These are phyloP conservation scores for Limnomonas spitsbergensis DNA, from an alignment of 139 green algal genomes.

Conservation along the genomic window DNA sequence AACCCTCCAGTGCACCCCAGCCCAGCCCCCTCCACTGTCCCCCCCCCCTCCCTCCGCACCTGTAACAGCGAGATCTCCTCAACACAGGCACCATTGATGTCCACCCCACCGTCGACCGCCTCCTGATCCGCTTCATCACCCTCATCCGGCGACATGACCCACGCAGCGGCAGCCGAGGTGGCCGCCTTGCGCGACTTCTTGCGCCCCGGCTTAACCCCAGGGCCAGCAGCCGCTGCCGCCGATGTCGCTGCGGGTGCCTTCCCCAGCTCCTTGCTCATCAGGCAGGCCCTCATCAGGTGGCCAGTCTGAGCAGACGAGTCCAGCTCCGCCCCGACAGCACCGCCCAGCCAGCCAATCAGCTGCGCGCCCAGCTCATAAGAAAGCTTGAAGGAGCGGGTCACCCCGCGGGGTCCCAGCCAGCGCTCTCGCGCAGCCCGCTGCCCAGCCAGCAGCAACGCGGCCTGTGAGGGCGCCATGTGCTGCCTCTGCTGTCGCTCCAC, in stretches of 20 bases:
- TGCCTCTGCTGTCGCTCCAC: too few species aligned
- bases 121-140: not conserved
- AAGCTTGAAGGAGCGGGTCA: slow-evolving; percentile 32
- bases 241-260: slow-evolving; percentile 26
- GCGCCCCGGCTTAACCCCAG: not conserved
- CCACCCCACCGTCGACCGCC: slow-evolving; percentile 39
- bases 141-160: not conserved
- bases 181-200: not conserved
- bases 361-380: slow-evolving; percentile 54
- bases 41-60: slow-evolving; percentile 18
- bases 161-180: not conserved
- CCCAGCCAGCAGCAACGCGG: not conserved
- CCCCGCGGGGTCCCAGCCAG: not conserved
- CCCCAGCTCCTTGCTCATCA: slow-evolving; percentile 37
- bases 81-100: slow-evolving; percentile 64
- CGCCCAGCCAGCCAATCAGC: slow-evolving; percentile 22
- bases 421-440: not conserved
- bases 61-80: slow-evolving; percentile 78
- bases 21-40: too few species aligned
- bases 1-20: too few species aligned
- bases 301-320: slow-evolving; percentile 28
- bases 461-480: not conserved
- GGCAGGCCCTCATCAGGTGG: slow-evolving; percentile 51
- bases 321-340: slow-evolving; percentile 8
- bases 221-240: slow-evolving; percentile 18